Percentiles rank a stretch among this genome's conserved stretches.
Evolutionary conservation across 805 yeast genomes (phyloP).

Genomic region (Ogataea pignaliae): DNA sequence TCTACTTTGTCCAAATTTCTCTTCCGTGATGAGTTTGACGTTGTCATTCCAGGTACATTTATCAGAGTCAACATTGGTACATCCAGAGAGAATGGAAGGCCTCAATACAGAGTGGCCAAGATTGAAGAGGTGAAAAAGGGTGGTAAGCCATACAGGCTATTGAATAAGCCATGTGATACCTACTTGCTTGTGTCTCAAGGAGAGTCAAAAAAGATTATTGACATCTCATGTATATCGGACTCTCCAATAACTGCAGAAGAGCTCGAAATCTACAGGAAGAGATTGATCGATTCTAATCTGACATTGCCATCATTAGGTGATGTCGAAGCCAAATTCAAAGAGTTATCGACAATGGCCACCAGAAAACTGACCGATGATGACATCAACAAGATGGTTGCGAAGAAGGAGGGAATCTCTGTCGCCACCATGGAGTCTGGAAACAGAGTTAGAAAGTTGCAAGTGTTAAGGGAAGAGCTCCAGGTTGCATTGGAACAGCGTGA

Average conservation of each 20-base stretch:
- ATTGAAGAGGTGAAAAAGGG: constrained; percentile 53
- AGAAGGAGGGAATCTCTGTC: constrained; percentile 56
- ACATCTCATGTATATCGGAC: constrained; percentile 78
- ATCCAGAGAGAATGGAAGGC: constrained; percentile 54
- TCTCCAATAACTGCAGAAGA: constrained; percentile 67
- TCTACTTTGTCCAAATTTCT: constrained; percentile 68
- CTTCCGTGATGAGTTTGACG: constrained; percentile 77
- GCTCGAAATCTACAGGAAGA: constrained; percentile 60
- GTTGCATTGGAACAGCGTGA: constrained; percentile 64
- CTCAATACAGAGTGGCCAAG: constrained; percentile 78
- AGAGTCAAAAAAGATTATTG: constrained; percentile 64
- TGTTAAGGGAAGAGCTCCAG: constrained; percentile 66
- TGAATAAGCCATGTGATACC: constrained; percentile 41
- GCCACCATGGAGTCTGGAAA: constrained; percentile 59
- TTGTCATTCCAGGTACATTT: constrained; percentile 64
- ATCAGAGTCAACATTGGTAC: constrained; percentile 81
- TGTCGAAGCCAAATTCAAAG: constrained; percentile 58
- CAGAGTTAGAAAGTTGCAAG: constrained; percentile 71
- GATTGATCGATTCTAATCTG: constrained; percentile 54
- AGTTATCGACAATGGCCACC: constrained; percentile 57
- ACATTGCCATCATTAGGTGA: constrained; percentile 60
- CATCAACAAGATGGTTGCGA: constrained; percentile 72
- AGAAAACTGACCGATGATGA: constrained; percentile 67
- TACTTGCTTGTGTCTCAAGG: constrained; percentile 81
- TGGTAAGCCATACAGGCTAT: constrained; percentile 38